phyloP scores from a whole-genome alignment of 2,329 filamentous ascomycete genomes.

The Fusarium ambrosium region DNA sequence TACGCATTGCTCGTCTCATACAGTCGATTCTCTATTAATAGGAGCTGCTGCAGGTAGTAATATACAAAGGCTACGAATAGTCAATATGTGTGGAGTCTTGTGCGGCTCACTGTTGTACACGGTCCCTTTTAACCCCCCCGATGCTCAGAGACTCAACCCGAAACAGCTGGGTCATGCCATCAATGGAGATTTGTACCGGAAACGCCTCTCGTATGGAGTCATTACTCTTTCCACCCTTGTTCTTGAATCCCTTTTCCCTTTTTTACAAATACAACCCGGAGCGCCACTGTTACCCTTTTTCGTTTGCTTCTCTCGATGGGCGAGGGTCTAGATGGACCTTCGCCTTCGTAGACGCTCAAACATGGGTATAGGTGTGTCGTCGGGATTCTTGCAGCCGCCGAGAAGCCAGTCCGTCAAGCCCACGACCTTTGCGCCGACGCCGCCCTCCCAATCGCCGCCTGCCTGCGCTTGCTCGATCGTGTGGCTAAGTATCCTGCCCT shows the following conservation, averaged over 20 bases:
- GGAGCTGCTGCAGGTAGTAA: conserved; percentile 18
- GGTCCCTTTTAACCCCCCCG: conserved; percentile 10
- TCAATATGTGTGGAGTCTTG: conserved; percentile 43
- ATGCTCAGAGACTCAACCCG: conserved; percentile 15
- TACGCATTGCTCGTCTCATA: neutral
- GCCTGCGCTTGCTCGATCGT: conserved; percentile 95
- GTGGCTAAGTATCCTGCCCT: conserved; percentile 87
- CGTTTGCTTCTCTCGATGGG: neutral
- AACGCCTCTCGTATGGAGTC: conserved; percentile 35
- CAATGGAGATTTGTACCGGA: conserved; percentile 20
- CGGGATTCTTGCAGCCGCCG: conserved; percentile 71
- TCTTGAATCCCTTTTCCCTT: conserved; percentile 1
- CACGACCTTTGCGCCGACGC: conserved; percentile 84
- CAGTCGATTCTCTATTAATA: conserved; percentile 9
- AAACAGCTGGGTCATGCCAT: conserved; percentile 16
- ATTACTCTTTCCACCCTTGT: neutral
- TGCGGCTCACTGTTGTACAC: conserved; percentile 44
- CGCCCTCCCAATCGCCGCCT: conserved; percentile 84
- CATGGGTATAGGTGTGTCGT: conserved; percentile 52
- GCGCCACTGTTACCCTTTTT: neutral
- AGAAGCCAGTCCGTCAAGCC: conserved; percentile 95
- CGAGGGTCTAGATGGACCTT: conserved; percentile 28
- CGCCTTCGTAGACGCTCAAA: conserved; percentile 51
- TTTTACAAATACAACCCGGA: neutral
- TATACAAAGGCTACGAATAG: conserved; percentile 36